Evolutionary conservation across 345 rosid genomes (phyloP), one percentile per base, ranked within the genome.

Genomic region (Salix brachista): DNA sequence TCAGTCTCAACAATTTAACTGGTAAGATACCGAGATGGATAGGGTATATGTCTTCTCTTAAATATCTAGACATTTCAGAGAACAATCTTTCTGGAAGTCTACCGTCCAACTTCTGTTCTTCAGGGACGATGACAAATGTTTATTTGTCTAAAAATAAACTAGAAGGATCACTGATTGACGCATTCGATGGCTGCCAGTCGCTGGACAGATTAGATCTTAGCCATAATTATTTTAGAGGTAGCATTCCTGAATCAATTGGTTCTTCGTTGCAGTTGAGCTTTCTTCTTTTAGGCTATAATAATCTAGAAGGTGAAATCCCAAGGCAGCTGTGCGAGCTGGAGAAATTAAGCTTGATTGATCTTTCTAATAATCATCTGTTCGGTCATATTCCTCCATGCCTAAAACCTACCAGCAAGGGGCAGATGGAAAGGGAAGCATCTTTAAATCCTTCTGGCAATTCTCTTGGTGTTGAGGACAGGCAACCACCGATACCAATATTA

Each of bases 131-230:
- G n/a, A n/a, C n/a, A n/a, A n/a, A n/a, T n/a, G 58, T 79, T 44
- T 39, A 73, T 34, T 32, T 79, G 16, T 79, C 74, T 0, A 60
- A 25, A 17, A 79, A 79, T 68, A 58, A 21, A 12, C 10, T 79
- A 8, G 46, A 58, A 65, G 77, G 73, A 58, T 30, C 68, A 23
- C 37, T 74, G 23, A 23, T 10, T 17, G 7, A 18, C 18, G n/a
- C 23, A 32, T n/a, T 66, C 1, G 8, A 28, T 17, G 34, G 28
- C 9, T 61, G 65, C 48, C n/a, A n/a, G 13, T 10, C 14, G 0
- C 16, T 44, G 13, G 3, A 10, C 0, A 44, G 0, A 13, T 44
- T 44, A 13, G 48, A 44, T 44, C 48, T 44, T 12, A 44, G 14
- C 17, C 48, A 44, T 44, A 44, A 44, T 44, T 12, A 44, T 44